Conservation (phyloP, 306 rosid genomes). For the Potentilla sterilis region DNA sequence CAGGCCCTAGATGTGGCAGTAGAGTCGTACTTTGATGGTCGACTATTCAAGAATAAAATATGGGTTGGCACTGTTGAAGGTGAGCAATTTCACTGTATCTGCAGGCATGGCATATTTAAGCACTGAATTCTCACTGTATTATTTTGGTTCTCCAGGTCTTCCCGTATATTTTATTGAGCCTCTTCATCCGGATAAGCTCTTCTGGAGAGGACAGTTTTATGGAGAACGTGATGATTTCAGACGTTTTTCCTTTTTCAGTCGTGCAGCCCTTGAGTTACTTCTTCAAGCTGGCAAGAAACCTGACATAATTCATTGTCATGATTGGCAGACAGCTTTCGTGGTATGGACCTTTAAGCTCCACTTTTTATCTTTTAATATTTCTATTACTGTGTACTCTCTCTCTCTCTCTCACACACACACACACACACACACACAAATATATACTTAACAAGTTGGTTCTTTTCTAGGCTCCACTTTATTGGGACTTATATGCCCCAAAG, state of each 20-base stretch:
- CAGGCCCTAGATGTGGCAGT: slow-evolving; percentile 71
- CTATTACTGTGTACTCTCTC: neutral
- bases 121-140: slow-evolving; percentile 28
- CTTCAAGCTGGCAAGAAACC: slow-evolving; percentile 93
- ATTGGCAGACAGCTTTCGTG: slow-evolving; percentile 98
- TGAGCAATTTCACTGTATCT: slow-evolving; percentile 27
- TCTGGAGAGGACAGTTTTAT: slow-evolving; percentile 77
- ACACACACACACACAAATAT: neutral
- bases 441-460: slow-evolving; percentile 20
- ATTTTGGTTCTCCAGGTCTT: slow-evolving; percentile 60
- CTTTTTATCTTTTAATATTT: slow-evolving; percentile 14
- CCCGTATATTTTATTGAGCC: slow-evolving; percentile 97
- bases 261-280: slow-evolving; percentile 93
- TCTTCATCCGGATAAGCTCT: slow-evolving; percentile 80
- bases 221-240: slow-evolving; percentile 90
- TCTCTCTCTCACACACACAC: slow-evolving; percentile 5
- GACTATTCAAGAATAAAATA: slow-evolving; percentile 74
- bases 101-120: slow-evolving; percentile 16
- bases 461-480: slow-evolving; percentile 87
- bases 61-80: slow-evolving; percentile 97
- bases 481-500: slow-evolving; percentile 76
- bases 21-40: slow-evolving; percentile 83
- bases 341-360: slow-evolving; percentile 48
- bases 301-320: slow-evolving; percentile 97
- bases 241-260: slow-evolving; percentile 89